Evolutionary conservation across 768 basidiomycete species (phyloP), one percentile per base, ranked within the genome.

Genomic region (Pleurotus tuber-regium): DNA sequence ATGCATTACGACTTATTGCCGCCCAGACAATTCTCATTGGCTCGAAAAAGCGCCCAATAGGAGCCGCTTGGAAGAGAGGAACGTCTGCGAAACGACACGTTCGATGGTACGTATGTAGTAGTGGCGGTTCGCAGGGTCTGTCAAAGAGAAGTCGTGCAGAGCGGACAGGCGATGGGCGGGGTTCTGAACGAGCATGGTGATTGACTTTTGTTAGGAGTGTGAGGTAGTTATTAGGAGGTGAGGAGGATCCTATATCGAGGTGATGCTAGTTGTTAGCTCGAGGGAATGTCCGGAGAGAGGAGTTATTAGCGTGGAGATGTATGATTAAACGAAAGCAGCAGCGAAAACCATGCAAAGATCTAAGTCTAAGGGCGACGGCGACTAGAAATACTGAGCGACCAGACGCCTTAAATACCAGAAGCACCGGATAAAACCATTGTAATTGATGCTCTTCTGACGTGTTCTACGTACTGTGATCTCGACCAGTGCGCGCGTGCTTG

Each of bases 51-150:
- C 47, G 12, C 55, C 54, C 35, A 61, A 36, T 25, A 68, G 26
- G 41, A 66, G 59, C 39, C 58, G 59, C 42, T 60, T 62, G 16
- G 62, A 59, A 54, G 63, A 68, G 33, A 57, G 52, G 42, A 67
- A 57, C 16, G 67, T 68, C 40, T 63, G 63, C 25, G 62, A 25
- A 44, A 67, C 49, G 49, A 68, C 58, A 4, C 62, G 67, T 36
- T 60, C 41, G n/a, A 65, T 24, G 28, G 46, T 35, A 18, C 46
- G 46, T 19, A 48, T 12, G 29, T n/a, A 31, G 29, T 18, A 16
- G 18, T 35, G 29, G 10, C 46, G 46, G 25, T 48, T 36, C 16
- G 19, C 21, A 19, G 28, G 46, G 24, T 42, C 26, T 19, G 41
- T 25, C 26, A 42, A 25, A 19, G 41, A 24, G 9, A 35, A 9